These are phyloP conservation scores for Sporothrix protearum DNA, from an alignment of 2,329 filamentous ascomycete species.

Conservation along the genomic window DNA sequence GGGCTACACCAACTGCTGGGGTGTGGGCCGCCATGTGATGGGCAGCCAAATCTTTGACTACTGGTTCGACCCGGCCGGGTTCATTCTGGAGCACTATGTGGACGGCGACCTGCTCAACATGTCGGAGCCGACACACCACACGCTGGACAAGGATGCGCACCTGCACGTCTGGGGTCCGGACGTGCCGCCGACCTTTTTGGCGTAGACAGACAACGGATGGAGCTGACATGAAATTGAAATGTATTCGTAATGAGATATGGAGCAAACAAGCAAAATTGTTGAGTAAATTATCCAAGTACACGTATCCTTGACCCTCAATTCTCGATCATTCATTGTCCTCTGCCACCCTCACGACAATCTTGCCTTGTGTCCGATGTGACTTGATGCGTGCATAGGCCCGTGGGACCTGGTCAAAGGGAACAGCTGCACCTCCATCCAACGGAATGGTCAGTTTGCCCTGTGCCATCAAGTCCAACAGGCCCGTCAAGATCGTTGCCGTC, in stretches of 20 bases:
- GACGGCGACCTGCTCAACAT: conserved; percentile 64
- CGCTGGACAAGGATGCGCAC: conserved; percentile 41
- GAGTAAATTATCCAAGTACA: not conserved
- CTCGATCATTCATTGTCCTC: not conserved
- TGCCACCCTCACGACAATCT: conserved; percentile 31
- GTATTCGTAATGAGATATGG: not conserved
- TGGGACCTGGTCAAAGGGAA: conserved; percentile 29
- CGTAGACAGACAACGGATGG: not conserved
- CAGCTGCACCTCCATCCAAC: conserved; percentile 27
- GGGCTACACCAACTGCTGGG: conserved; percentile 65
- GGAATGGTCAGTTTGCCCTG: conserved; percentile 31
- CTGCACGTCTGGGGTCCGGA: conserved; percentile 45
- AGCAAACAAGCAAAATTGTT: not conserved
- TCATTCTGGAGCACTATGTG: conserved; percentile 67
- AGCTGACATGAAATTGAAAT: not conserved
- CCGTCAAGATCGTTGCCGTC: conserved; percentile 16
- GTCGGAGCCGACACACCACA: conserved; percentile 46
- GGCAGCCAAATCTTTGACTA: conserved; percentile 72
- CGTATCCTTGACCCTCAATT: not conserved
- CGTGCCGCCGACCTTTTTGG: conserved; percentile 26
- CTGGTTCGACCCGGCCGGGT: conserved; percentile 61
- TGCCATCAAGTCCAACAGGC: conserved; percentile 31
- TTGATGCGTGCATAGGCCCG: conserved; percentile 30
- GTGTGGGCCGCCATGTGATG: conserved; percentile 66
- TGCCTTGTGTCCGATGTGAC: conserved; percentile 27